Conservation (phyloP, 2,329 filamentous ascomycete genomes). For the Endoconidiophora laricicola region DNA sequence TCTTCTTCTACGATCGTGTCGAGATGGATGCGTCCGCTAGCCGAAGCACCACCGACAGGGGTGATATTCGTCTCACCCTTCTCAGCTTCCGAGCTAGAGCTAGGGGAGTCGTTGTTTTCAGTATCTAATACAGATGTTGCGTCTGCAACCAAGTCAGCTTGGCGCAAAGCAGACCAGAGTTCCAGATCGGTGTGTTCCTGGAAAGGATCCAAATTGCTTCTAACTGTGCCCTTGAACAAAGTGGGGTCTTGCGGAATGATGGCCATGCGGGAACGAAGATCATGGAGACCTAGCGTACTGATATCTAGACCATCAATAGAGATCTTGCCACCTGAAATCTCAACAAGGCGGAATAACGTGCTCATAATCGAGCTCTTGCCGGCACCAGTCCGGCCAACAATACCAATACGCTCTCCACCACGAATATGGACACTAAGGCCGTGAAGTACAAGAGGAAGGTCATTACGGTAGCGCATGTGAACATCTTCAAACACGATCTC, state of each 20-base stretch:
- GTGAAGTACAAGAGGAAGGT: constrained; percentile 55
- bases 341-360: constrained; percentile 60
- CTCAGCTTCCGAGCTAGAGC: constrained; percentile 18
- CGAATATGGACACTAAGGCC: constrained; percentile 55
- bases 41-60: neutral
- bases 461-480: constrained; percentile 60
- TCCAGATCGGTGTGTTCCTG: constrained; percentile 60
- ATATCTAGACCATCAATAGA: constrained; percentile 54
- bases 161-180: constrained; percentile 61
- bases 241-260: constrained; percentile 80
- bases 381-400: constrained; percentile 67
- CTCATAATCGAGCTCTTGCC: constrained; percentile 76
- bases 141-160: constrained; percentile 50
- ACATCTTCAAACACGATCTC: constrained; percentile 63
- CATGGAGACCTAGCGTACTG: constrained; percentile 54
- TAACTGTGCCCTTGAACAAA: constrained; percentile 64
- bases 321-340: constrained; percentile 45
- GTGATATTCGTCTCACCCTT: constrained; percentile 14
- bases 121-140: constrained; percentile 24
- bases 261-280: constrained; percentile 57
- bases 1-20: constrained; percentile 83
- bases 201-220: constrained; percentile 69
- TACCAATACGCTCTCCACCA: constrained; percentile 64
- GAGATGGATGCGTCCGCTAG: constrained; percentile 48
- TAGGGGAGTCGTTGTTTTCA: constrained; percentile 13